Conservation (phyloP, 371 early-diverging fungal species). For the Capniomyces stellatus region DNA sequence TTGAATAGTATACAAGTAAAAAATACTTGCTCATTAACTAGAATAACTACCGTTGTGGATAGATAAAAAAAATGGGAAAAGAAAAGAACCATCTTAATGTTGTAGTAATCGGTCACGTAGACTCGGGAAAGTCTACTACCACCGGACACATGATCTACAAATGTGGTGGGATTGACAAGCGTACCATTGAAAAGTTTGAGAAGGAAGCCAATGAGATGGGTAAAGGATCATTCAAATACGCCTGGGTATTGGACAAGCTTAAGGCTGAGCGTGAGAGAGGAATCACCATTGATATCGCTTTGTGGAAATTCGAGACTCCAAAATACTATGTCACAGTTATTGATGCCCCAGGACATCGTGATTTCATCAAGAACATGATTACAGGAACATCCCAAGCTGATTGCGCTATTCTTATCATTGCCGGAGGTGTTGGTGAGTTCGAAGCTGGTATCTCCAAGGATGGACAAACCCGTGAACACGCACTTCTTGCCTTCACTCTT, state of each 20-base stretch:
- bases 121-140: slow-evolving; percentile 90
- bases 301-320: slow-evolving; percentile 94
- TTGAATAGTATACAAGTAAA: too few relatives aligned
- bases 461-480: slow-evolving; percentile 99
- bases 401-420: slow-evolving; percentile 92
- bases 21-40: too few relatives aligned
- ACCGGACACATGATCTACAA: slow-evolving; percentile 98
- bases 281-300: slow-evolving; percentile 94
- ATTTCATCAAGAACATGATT: slow-evolving; percentile 99
- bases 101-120: slow-evolving; percentile 99
- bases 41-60: too few relatives aligned
- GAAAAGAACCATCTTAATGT: slow-evolving; percentile 89
- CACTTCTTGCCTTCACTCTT: slow-evolving; percentile 90
- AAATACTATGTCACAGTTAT: slow-evolving; percentile 88
- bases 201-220: slow-evolving; percentile 96
- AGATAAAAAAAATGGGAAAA: slow-evolving; percentile 59
- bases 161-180: slow-evolving; percentile 97
- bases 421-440: slow-evolving; percentile 92
- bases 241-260: slow-evolving; percentile 92
- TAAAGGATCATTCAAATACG: slow-evolving; percentile 97
- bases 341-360: slow-evolving; percentile 98
- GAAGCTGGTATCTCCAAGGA: slow-evolving; percentile 98
- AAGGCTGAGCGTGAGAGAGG: slow-evolving; percentile 97
- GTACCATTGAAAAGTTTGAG: slow-evolving; percentile 98
- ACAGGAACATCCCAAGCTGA: slow-evolving; percentile 96